Base-by-base conservation (phyloP, 305 asterid genomes). In the Euphrasia arctica region DNA sequence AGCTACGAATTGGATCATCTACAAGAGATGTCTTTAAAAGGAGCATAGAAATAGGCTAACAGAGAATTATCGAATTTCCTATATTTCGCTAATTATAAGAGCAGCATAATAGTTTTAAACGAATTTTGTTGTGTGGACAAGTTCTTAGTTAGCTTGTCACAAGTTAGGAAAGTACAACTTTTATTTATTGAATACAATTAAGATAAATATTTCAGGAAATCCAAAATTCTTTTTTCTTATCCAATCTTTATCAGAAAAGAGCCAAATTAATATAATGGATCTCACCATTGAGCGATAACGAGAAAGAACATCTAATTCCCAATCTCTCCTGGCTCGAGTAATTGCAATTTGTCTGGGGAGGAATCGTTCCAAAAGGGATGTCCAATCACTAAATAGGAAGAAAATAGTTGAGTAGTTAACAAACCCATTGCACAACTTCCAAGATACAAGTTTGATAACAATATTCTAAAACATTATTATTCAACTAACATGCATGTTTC, bases 301-400 rank as follows among this genome's bases (percentile, higher is more conserved):
- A 74, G 96, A 79, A 70, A 86, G 83, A 76, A 93, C 82, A 73
- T 93, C 98, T 55, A 71, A 59, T 73, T 93, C 97, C 97, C 97
- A 93, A 47, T 90, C 98, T 77, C 84, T 90, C 83, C 80, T 93
- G 70, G 88, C 97, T 76, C 95, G 83, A 75, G 97, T 85, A 62
- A 90, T 82, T 55, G 98, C 96, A 74, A 90, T 82, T 78, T 85
- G 95, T 64, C 94, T 75, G 5, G 98, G 95, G 64, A 92, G 83
- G 80, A 85, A 87, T 41, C 90, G 78, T 78, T 90, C 96, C 65
- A 90, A 83, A 68, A 85, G 98, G 31, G 95, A 80, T 67, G 94
- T 83, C 97, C 97, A 93, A 62, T 90, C 97, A 47, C 97, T 90
- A 70, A 42, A 68, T 60, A 56, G 65, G 27, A 62, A 49, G 55